These are phyloP conservation scores for Ustilago sp. DNA, from an alignment of 1,284 basidiomycete genomes.

Conservation along the genomic window DNA sequence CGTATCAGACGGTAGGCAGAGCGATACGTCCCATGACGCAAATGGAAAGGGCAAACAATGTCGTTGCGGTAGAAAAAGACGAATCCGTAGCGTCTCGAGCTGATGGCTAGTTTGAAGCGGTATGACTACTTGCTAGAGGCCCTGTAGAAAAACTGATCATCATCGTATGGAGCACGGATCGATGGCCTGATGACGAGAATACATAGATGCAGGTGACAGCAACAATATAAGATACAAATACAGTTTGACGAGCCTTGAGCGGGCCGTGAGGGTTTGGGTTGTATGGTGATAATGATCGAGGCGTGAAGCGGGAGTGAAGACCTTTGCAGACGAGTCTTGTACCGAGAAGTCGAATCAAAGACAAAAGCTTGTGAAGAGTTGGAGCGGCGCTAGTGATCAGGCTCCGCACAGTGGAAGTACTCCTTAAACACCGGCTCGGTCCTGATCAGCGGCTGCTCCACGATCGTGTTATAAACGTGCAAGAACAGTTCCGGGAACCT, in stretches of 20 bases:
- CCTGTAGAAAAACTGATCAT: background rate
- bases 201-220: constrained; percentile 11
- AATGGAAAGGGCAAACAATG: too few relatives aligned
- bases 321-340: background rate
- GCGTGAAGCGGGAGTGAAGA: too few relatives aligned
- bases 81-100: too few relatives aligned
- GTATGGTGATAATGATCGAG: background rate
- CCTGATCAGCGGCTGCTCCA: constrained; percentile 66
- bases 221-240: constrained; percentile 13
- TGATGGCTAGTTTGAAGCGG: too few relatives aligned
- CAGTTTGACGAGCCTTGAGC: background rate
- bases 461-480: constrained; percentile 87
- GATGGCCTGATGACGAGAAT: constrained; percentile 4
- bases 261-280: background rate
- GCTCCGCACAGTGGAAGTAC: constrained; percentile 57
- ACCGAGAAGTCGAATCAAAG: too few relatives aligned
- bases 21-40: too few relatives aligned
- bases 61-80: too few relatives aligned
- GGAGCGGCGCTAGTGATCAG: constrained; percentile 31
- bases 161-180: background rate
- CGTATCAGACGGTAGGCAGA: too few relatives aligned
- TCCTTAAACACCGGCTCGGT: constrained; percentile 58
- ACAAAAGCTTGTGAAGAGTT: background rate
- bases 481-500: constrained; percentile 92
- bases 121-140: background rate